Base-by-base conservation (phyloP, 305 asterid genomes). In the Solanum hybrid region DNA sequence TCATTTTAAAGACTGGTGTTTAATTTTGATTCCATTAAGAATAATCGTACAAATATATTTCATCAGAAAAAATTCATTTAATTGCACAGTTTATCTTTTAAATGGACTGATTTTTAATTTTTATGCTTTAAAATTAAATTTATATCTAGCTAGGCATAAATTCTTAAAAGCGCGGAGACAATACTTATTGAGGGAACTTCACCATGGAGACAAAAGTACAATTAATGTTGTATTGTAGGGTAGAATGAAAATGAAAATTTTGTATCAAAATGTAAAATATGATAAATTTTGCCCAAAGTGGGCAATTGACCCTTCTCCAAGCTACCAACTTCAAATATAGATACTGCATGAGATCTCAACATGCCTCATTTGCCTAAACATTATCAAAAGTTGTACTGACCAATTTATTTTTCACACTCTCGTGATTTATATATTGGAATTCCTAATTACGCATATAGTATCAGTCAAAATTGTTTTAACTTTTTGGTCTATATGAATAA, bases 281-380 rank as follows among this genome's bases (percentile, higher is more conserved):
- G 87, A 45, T 83, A 29, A 41, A 2, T 15, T 83, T 51, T 83
- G 1, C 73, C 87, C 24, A 17, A 82, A 82, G 26, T 27, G 26
- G 87, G 15, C 15, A 83, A 45, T 83, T 41, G 29, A 34, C 75
- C 11, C 73, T 27, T 17, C 73, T 45, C 75, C 88, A 45, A 45
- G 88, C 13, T 84, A 88, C 34, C 61, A 88, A 51, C 75, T 15
- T 31, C 79, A 57, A 65, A 65, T 33, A 86, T 83, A 31, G 11
- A 83, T 41, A 29, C 17, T 83, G 39, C 88, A 83, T 83, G 73
- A 83, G 20, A 83, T 83, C 75, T 27, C 41, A 17, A 29, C 27
- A 17, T 45, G 39, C 88, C 12, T 12, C 75, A 84, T 84, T 84
- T 84, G 88, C 75, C 88, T 84, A 84, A 51, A 84, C 88, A 84